A percentile compares a stretch with the other conserved stretches of the same genome.
Evolutionary conservation across 768 basidiomycete species (phyloP).

Genomic region (Lactarius sanguifluus): DNA sequence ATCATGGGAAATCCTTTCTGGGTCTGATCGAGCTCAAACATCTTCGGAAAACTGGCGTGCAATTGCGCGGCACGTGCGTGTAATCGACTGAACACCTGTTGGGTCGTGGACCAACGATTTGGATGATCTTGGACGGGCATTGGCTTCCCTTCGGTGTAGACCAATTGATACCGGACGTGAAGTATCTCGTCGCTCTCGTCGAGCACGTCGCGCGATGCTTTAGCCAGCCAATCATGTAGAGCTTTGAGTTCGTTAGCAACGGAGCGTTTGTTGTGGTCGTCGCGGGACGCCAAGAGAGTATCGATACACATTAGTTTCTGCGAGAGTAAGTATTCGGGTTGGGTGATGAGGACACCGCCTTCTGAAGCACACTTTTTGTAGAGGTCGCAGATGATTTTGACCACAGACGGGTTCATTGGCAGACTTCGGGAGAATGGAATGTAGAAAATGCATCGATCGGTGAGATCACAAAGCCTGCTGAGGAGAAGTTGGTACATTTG

Average conservation of each 20-base stretch:
- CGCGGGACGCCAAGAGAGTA: constrained; percentile 21
- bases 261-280: background rate
- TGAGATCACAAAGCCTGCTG: constrained; percentile 44
- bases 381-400: constrained; percentile 34
- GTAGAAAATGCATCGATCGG: constrained; percentile 47
- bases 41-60: background rate
- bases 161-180: constrained; percentile 46
- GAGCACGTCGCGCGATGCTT: constrained; percentile 16
- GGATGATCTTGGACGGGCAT: constrained; percentile 42
- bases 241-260: background rate
- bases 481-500: constrained; percentile 52
- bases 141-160: constrained; percentile 46
- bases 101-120: constrained; percentile 44
- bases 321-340: constrained; percentile 56
- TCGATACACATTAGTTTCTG: constrained; percentile 50
- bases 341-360: constrained; percentile 46
- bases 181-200: constrained; percentile 39
- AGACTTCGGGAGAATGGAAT: constrained; percentile 50
- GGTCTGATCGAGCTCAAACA: constrained; percentile 8
- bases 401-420: constrained; percentile 27
- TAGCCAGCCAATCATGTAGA: background rate
- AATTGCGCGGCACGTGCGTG: constrained; percentile 24
- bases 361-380: constrained; percentile 41
- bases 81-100: constrained; percentile 42
- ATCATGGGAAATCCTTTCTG: constrained; percentile 13